A percentile compares a stretch with the other conserved stretches of the same genome.
Conservation (phyloP, 192 early-diverging fungal genomes). For the Funneliformis geosporum region DNA sequence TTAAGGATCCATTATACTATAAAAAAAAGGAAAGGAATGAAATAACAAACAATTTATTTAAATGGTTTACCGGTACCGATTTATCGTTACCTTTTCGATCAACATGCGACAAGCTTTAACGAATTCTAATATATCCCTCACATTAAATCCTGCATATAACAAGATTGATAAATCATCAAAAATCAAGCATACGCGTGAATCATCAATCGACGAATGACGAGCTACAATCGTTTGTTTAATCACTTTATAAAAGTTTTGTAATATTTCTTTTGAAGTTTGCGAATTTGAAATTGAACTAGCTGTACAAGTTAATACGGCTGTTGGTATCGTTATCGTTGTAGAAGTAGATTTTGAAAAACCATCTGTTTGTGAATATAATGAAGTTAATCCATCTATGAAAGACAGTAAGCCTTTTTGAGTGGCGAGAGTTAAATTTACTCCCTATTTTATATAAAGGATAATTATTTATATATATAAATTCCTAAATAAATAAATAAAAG, state of each 20-base stretch:
- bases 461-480: background rate
- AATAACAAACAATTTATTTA: background rate
- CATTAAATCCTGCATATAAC: slow-evolving; percentile 48
- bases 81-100: slow-evolving; percentile 39
- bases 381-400: slow-evolving; percentile 60
- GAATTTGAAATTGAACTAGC: slow-evolving; percentile 27
- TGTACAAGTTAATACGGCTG: slow-evolving; percentile 13
- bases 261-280: slow-evolving; percentile 35
- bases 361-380: slow-evolving; percentile 17
- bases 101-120: slow-evolving; percentile 47
- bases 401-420: slow-evolving; percentile 50
- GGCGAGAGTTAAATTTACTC: slow-evolving; percentile 50
- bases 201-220: background rate
- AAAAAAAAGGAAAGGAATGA: background rate
- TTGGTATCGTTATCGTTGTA: slow-evolving; percentile 37
- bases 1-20: slow-evolving; percentile 49
- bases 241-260: slow-evolving; percentile 43
- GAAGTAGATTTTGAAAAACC: background rate
- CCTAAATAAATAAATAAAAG: background rate
- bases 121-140: slow-evolving; percentile 43
- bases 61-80: background rate
- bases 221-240: slow-evolving; percentile 36
- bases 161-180: slow-evolving; percentile 58
- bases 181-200: slow-evolving; percentile 47
- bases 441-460: slow-evolving; percentile 37